Base-by-base conservation (phyloP, 1,284 basidiomycete genomes). In the Ustilago loliicola region DNA sequence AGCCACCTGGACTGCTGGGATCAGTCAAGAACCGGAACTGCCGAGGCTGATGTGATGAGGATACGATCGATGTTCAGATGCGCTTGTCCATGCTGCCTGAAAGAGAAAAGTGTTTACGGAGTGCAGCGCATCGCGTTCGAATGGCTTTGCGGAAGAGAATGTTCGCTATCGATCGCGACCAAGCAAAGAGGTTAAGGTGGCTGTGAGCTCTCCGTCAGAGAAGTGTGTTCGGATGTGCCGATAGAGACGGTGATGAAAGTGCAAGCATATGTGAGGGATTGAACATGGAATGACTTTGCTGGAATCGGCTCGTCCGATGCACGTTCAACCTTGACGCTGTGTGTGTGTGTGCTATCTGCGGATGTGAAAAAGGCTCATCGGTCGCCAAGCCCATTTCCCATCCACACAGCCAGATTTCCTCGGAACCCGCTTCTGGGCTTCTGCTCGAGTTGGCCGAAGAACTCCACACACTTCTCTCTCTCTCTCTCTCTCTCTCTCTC, bases 291-390 rank as follows among this genome's bases (percentile, higher is more conserved):
- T 50, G 23, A 50, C 48, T 50, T 50, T 30, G 13, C n/a, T n/a
- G 52, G 52, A 53, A 53, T 53, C 52, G 52, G 30, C 27, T 34
- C 30, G n/a, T 53, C 52, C 30, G 52, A 53, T 53, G 52, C 52
- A 53, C 52, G 48, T 50, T 50, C 48, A 50, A 27, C 48, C 48
- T 50, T 13, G 48, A 17, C 9, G 13, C n/a, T 50, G 7, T 50
- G 48, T 50, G 48, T 51, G 36, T 51, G 50, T 25, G 21, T 50
- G 47, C 13, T 40, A 10, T 36, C 45, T 17, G 21, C 47, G 5
- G 27, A 27, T 13, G 27, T 51, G 50, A 51, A 53, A 50, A 50
- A 50, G 48, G n/a, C 47, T 50, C 47, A 50, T 7, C 47, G 8
- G 25, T 50, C 47, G 47, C 52, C 52, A 53, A 53, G 52, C 52